Evolutionary conservation across 2,329 filamentous ascomycete species (phyloP).

Genomic region (Colletotrichum sp.): DNA sequence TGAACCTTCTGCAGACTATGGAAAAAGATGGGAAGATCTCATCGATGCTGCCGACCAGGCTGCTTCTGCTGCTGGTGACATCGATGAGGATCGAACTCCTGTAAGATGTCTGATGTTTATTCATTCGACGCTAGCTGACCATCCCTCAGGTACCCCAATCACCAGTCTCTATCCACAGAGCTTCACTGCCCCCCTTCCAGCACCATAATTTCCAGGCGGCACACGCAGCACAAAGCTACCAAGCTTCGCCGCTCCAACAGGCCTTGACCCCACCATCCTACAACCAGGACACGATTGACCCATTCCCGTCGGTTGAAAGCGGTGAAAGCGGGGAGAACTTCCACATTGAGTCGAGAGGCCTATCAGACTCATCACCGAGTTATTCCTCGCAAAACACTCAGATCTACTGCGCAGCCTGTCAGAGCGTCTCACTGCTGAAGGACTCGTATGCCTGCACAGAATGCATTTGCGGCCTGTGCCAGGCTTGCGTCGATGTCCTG

Average conservation of each 20-base stretch:
- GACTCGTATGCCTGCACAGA: constrained; percentile 95
- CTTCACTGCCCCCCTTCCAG: constrained; percentile 65
- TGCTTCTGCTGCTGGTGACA: constrained; percentile 87
- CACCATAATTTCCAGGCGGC: constrained; percentile 63
- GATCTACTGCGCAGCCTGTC: constrained; percentile 92
- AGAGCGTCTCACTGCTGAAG: constrained; percentile 75
- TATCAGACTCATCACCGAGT: constrained; percentile 74
- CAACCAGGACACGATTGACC: constrained; percentile 71
- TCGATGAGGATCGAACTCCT: constrained; percentile 89
- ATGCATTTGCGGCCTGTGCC: constrained; percentile 92
- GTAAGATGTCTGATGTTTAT: constrained; percentile 54
- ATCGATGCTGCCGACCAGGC: constrained; percentile 80
- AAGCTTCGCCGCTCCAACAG: constrained; percentile 89
- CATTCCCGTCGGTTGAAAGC: constrained; percentile 90
- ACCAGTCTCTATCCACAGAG: constrained; percentile 66
- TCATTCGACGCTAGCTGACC: not conserved
- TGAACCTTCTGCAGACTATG: constrained; percentile 81
- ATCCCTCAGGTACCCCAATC: constrained; percentile 64
- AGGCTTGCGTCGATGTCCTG: constrained; percentile 83
- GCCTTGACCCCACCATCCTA: constrained; percentile 84
- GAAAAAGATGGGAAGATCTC: constrained; percentile 94
- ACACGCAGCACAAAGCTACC: constrained; percentile 65
- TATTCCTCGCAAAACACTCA: constrained; percentile 79
- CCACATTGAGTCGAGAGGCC: constrained; percentile 69
- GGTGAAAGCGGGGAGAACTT: constrained; percentile 74